phyloP scores from a whole-genome alignment of 176 grass and related monocot genomes.

The Puccinellia tenuiflora region DNA sequence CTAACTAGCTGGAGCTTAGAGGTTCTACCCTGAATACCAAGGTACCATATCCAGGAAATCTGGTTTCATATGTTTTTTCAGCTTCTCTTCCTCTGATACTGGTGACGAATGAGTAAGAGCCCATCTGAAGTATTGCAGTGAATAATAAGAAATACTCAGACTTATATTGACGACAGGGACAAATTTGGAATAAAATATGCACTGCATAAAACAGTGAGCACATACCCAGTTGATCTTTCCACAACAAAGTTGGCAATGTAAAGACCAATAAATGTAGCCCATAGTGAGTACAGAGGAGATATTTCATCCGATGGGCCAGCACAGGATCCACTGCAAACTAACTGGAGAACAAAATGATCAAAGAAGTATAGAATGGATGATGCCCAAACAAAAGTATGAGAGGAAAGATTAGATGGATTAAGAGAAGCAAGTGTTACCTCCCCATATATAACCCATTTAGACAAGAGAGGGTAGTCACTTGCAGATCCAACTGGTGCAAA shows the following conservation, averaged over 20 bases:
- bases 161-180: background rate
- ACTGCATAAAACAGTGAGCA: conserved; percentile 14
- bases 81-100: conserved; percentile 61
- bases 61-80: conserved; percentile 84
- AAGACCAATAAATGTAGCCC: conserved; percentile 88
- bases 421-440: conserved; percentile 50
- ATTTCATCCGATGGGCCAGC: conserved; percentile 88
- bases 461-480: conserved; percentile 85
- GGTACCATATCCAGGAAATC: conserved; percentile 98
- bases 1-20: conserved; percentile 9
- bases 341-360: conserved; percentile 65
- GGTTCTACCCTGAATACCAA: conserved; percentile 92
- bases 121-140: conserved; percentile 58
- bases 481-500: conserved; percentile 91
- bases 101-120: conserved; percentile 64
- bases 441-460: conserved; percentile 93
- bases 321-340: conserved; percentile 93
- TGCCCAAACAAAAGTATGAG: background rate
- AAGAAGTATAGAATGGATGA: conserved; percentile 21
- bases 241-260: conserved; percentile 96
- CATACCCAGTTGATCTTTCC: conserved; percentile 87
- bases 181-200: background rate
- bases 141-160: conserved; percentile 9
- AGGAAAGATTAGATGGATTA: conserved; percentile 9
- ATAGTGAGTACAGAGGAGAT: conserved; percentile 87